Conservation (phyloP, 2,329 filamentous ascomycete genomes). For the Orbilia oligospora region DNA sequence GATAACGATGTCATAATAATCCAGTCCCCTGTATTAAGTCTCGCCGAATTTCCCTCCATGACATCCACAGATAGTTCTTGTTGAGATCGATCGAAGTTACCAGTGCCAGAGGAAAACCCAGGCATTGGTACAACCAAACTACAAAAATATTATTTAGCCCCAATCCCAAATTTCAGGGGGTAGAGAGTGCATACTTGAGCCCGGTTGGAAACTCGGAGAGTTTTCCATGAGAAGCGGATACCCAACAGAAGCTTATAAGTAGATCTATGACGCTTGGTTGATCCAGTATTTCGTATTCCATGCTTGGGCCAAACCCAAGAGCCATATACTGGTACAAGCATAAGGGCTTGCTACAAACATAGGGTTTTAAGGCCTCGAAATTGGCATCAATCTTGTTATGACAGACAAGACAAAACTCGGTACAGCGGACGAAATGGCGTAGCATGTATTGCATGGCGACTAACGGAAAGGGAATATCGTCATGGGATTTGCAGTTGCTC, state of each 20-base stretch:
- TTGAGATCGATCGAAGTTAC: slow-evolving; percentile 23
- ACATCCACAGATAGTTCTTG: slow-evolving; percentile 28
- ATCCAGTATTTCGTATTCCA: slow-evolving; percentile 85
- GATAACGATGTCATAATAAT: slow-evolving; percentile 65
- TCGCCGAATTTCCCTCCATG: slow-evolving; percentile 58
- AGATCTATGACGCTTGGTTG: slow-evolving; percentile 88
- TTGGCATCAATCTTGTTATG: slow-evolving; percentile 77
- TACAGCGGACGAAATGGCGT: slow-evolving; percentile 83
- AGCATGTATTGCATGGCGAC: slow-evolving; percentile 75
- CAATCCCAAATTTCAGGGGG: not conserved
- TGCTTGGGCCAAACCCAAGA: slow-evolving; percentile 85
- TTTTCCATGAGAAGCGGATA: slow-evolving; percentile 69
- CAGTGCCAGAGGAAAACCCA: slow-evolving; percentile 23
- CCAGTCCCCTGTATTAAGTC: slow-evolving; percentile 72
- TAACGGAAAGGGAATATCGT: slow-evolving; percentile 71
- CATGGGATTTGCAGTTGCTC: slow-evolving; percentile 54
- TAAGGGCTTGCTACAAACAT: slow-evolving; percentile 81
- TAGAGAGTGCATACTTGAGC: slow-evolving; percentile 69
- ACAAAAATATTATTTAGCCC: slow-evolving; percentile 3
- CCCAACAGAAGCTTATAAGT: slow-evolving; percentile 84
- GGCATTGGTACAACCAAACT: slow-evolving; percentile 49
- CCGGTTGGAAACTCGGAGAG: slow-evolving; percentile 74
- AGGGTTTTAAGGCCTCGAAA: slow-evolving; percentile 81
- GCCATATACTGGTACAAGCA: slow-evolving; percentile 91
- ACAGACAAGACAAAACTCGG: slow-evolving; percentile 89